Base-by-base conservation (phyloP, 164 flowering plant genomes). In the Houttuynia cordata region DNA sequence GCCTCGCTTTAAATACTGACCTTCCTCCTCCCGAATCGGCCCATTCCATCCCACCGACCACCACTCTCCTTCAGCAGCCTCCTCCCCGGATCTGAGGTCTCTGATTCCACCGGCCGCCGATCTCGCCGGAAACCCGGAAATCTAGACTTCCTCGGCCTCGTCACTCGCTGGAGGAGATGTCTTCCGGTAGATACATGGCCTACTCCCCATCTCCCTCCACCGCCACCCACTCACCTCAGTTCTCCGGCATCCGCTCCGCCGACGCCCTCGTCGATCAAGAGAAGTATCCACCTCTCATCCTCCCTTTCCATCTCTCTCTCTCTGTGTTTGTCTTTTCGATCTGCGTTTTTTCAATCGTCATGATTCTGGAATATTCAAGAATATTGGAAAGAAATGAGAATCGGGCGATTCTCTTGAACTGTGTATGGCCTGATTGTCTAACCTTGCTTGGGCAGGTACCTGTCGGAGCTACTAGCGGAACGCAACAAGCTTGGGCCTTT, bases 131-230 rank as follows among this genome's bases (percentile, higher is more conserved):
- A 45, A 45, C 14, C 49, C 2, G 49, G 13, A 45, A 45, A 42
- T 42, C 49, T 42, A 12, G 49, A 42, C 49, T 14, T 1, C 49
- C 14, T 10, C 49, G 10, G 14, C 49, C 14, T 12, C 49, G 12
- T 42, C 17, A 10, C 14, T 53, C 49, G 70, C 73, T 71, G 74
- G 73, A 60, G 62, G 67, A 57, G 18, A 81, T 83, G 83, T 72
- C 81, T 65, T 83, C 88, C 71, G 91, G 89, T 37, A 80, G 95
- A 68, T 91, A 80, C 64, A 92, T 92, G 98, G 80, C 93, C 4
- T 92, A 83, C 79, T 87, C 98, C 5, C 96, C 96, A 0, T 92
- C 98, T 22, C 95, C 88, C 6, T 86, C 98, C 24, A 78, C 75
- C 18, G 85, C 89, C 0, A 87, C 94, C 63, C 89, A 78, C 74